Evolutionary conservation across 345 rosid genomes (phyloP).

Genomic region (Chamaenerion angustifolium): DNA sequence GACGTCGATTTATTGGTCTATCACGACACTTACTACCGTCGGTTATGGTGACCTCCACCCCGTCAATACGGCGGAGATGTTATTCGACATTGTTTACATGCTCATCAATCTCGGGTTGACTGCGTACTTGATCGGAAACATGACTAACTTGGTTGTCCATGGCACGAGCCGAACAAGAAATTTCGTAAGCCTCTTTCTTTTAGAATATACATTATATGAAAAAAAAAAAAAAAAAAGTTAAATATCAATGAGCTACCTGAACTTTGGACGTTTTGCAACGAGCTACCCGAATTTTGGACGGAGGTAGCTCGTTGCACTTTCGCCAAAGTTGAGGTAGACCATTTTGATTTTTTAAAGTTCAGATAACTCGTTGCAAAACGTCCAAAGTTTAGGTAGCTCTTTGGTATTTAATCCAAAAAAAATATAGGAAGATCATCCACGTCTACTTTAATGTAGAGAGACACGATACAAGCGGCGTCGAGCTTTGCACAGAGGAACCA

Average conservation of each 20-base stretch:
- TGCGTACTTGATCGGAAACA: slow-evolving; percentile 87
- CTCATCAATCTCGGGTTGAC: slow-evolving; percentile 82
- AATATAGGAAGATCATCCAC: too few species aligned
- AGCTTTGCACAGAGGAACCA: slow-evolving; percentile 61
- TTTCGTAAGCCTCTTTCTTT: slow-evolving; percentile 42
- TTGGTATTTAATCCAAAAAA: too few species aligned
- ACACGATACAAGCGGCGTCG: slow-evolving; percentile 68
- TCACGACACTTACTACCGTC: slow-evolving; percentile 84
- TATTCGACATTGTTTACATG: slow-evolving; percentile 86
- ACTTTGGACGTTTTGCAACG: too few species aligned
- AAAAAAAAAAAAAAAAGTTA: too few species aligned
- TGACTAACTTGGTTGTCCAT: slow-evolving; percentile 96
- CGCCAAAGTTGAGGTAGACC: too few species aligned
- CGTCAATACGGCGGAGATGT: slow-evolving; percentile 70
- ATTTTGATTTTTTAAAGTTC: too few species aligned
- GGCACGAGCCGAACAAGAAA: slow-evolving; percentile 83
- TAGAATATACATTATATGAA: neutral
- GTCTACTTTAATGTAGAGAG: too few species aligned
- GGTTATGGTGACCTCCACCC: slow-evolving; percentile 97
- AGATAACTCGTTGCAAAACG: too few species aligned
- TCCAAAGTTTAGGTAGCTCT: too few species aligned
- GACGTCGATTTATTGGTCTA: slow-evolving; percentile 90
- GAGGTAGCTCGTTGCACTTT: too few species aligned
- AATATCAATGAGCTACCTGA: too few species aligned
- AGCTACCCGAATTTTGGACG: too few species aligned